A percentile compares a stretch with the other conserved stretches of the same genome.
Evolutionary conservation across 1,284 basidiomycete genomes (phyloP).

Genomic region (Cryptococcus sp.): DNA sequence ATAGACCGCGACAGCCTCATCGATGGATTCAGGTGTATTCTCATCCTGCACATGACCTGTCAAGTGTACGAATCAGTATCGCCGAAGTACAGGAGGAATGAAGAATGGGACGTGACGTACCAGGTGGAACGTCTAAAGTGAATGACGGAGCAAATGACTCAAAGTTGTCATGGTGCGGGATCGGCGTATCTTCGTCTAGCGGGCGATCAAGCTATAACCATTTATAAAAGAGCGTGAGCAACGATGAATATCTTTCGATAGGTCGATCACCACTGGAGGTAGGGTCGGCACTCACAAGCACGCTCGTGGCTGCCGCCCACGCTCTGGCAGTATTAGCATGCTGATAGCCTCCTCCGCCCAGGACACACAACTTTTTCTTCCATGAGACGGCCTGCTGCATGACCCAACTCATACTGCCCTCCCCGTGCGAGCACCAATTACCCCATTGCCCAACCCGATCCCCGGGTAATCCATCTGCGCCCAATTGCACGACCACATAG

Average conservation of each 20-base stretch:
- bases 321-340: constrained; percentile 77
- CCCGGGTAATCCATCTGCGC: constrained; percentile 79
- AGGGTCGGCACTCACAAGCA: constrained; percentile 61
- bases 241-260: too few relatives aligned
- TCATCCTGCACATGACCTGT: constrained; percentile 69
- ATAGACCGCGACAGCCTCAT: constrained; percentile 13
- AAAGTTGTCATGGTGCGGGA: constrained; percentile 71
- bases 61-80: not conserved
- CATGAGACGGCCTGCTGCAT: constrained; percentile 63
- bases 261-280: too few relatives aligned
- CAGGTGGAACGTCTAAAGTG: constrained; percentile 67
- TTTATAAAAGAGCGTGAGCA: not conserved
- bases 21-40: constrained; percentile 63
- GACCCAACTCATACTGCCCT: constrained; percentile 72
- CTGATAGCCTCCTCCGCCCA: constrained; percentile 72
- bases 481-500: constrained; percentile 79
- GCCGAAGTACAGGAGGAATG: not conserved
- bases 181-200: constrained; percentile 62
- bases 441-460: constrained; percentile 69
- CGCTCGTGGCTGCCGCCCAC: constrained; percentile 77
- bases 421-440: constrained; percentile 70
- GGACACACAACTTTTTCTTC: constrained; percentile 59
- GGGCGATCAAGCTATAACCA: constrained; percentile 58
- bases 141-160: constrained; percentile 75
- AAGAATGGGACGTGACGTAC: too few relatives aligned